Evolutionary conservation across 106 monocot species (phyloP).

Genomic region (Vanilla planifolia): DNA sequence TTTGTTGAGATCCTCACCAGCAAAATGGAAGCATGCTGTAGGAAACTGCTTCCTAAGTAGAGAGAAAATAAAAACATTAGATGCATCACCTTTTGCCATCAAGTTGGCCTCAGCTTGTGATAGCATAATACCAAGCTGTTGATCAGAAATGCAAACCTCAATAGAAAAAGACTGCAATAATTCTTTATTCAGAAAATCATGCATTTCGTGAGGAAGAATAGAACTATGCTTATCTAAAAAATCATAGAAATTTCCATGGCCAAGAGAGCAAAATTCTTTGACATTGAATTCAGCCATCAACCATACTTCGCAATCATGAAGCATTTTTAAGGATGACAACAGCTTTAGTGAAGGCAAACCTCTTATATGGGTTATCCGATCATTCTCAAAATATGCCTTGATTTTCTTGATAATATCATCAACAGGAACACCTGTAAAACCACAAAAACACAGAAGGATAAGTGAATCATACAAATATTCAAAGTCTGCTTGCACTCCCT

Average conservation of each 20-base stretch:
- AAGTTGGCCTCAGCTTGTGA: constrained; percentile 43
- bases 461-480: neutral
- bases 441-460: constrained; percentile 9
- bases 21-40: constrained; percentile 45
- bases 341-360: constrained; percentile 12
- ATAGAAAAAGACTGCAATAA: constrained; percentile 14
- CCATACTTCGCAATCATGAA: constrained; percentile 67
- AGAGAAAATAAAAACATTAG: constrained; percentile 27
- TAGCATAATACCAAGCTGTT: constrained; percentile 57
- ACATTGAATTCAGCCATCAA: constrained; percentile 58
- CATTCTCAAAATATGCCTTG: constrained; percentile 22
- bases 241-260: constrained; percentile 62
- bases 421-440: constrained; percentile 35
- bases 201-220: constrained; percentile 38
- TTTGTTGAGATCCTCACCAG: constrained; percentile 28
- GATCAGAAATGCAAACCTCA: constrained; percentile 31
- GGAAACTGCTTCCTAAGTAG: constrained; percentile 89
- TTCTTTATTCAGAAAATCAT: constrained; percentile 17
- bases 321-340: constrained; percentile 20
- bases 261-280: constrained; percentile 60
- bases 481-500: neutral
- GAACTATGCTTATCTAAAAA: constrained; percentile 58
- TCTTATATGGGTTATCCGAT: neutral
- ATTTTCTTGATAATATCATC: constrained; percentile 54
- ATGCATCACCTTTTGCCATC: constrained; percentile 13